Conservation (phyloP, 257 asterid species). For the Lithospermum erythrorhizon region DNA sequence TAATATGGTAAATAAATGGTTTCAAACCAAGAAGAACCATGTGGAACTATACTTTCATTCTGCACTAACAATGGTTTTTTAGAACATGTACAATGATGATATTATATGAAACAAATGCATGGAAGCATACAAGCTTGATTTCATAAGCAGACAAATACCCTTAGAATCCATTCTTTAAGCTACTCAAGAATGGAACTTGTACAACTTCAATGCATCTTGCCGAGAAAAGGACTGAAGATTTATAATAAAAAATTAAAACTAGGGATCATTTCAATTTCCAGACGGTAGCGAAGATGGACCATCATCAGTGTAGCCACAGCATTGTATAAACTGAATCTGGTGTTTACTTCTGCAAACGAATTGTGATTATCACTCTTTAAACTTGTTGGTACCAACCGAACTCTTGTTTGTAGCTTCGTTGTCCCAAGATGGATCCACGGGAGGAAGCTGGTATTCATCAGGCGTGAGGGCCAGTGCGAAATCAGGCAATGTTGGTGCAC, state of each 20-base stretch:
- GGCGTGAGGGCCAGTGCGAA: slow-evolving; percentile 89
- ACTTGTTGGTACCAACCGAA: slow-evolving; percentile 11
- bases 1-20: too few relatives aligned
- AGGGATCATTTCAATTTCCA: too few relatives aligned
- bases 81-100: not conserved
- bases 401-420: slow-evolving; percentile 30
- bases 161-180: too few relatives aligned
- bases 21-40: not conserved
- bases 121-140: not conserved
- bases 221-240: not conserved
- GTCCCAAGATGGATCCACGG: slow-evolving; percentile 55
- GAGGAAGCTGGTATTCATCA: slow-evolving; percentile 88
- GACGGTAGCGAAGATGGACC: slow-evolving; percentile 6
- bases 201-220: too few relatives aligned
- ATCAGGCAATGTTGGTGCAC: slow-evolving; percentile 92
- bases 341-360: not conserved
- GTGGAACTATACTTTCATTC: not conserved
- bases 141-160: not conserved
- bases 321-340: slow-evolving; percentile 1
- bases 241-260: not conserved
- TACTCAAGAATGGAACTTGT: too few relatives aligned
- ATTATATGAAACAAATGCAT: not conserved
- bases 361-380: slow-evolving; percentile 10
- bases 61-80: not conserved
- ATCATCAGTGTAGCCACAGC: slow-evolving; percentile 2